A percentile compares a stretch with the other conserved stretches of the same genome.
Evolutionary conservation across 305 asterid genomes (phyloP).

Genomic region (Rubia balearica): DNA sequence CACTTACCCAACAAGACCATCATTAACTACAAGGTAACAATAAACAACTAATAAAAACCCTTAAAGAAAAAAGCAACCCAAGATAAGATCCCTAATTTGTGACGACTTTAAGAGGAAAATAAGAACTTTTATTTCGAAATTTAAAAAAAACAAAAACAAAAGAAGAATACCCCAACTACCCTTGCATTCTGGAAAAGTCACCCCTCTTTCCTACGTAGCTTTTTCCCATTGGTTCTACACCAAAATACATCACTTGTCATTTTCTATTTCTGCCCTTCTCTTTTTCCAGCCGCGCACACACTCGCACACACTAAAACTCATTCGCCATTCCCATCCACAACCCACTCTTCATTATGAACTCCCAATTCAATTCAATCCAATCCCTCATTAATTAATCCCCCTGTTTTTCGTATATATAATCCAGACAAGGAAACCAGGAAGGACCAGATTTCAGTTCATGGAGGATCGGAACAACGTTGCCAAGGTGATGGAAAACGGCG

Average conservation of each 20-base stretch:
- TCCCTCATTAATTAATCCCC: background rate
- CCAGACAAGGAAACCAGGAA: no score
- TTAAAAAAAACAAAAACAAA: background rate
- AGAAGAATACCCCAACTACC: background rate
- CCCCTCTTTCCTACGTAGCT: background rate
- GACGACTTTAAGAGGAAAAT: background rate
- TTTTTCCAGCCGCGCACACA: background rate
- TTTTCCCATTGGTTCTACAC: background rate
- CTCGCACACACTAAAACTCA: background rate
- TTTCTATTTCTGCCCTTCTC: background rate
- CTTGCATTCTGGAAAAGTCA: background rate
- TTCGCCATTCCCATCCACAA: constrained; percentile 3
- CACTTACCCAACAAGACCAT: no score
- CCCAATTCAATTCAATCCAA: background rate
- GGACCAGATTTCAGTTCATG: constrained; percentile 9
- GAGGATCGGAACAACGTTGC: constrained; percentile 19
- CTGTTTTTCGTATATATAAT: background rate
- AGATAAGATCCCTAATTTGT: background rate
- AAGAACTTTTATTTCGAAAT: background rate
- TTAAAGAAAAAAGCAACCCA: background rate
- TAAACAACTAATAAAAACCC: no score
- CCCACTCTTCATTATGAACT: background rate
- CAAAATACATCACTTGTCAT: background rate
- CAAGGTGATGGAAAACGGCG: no score
- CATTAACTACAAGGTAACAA: no score